A percentile compares a stretch with the other conserved stretches of the same genome.
phyloP scores from a whole-genome alignment of 495 filamentous ascomycete species.

The Lentithecium fluviatile region DNA sequence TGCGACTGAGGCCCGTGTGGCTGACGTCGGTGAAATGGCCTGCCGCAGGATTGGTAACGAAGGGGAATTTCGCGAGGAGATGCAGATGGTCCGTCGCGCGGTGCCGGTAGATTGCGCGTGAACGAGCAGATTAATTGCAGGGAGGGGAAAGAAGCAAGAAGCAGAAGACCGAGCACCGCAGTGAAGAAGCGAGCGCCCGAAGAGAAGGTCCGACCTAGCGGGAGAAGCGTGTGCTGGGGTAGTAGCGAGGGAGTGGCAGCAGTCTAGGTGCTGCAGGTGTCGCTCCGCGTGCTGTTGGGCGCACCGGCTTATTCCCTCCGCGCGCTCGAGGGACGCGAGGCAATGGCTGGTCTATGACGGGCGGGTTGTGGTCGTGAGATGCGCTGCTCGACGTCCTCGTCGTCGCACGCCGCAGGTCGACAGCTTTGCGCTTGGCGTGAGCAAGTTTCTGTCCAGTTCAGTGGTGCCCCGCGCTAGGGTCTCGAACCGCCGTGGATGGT shows the following conservation, averaged over 20 bases:
- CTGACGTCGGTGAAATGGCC: neutral
- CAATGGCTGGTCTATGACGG: too few species aligned
- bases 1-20: neutral
- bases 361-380: too few species aligned
- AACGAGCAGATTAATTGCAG: constrained; percentile 32
- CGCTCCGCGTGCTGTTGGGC: too few species aligned
- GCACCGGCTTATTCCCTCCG: too few species aligned
- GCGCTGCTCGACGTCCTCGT: too few species aligned
- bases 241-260: too few species aligned
- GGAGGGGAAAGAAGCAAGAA: neutral
- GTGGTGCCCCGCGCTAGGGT: neutral
- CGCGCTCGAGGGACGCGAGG: too few species aligned
- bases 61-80: neutral
- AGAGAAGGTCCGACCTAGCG: neutral
- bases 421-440: neutral
- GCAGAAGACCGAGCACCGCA: neutral
- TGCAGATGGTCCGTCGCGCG: constrained; percentile 4
- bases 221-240: neutral
- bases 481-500: constrained; percentile 10
- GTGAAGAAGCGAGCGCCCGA: constrained; percentile 1
- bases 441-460: neutral
- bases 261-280: too few species aligned
- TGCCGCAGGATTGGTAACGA: constrained; percentile 1
- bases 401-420: neutral
- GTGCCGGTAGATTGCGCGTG: constrained; percentile 6